Conservation (phyloP, 441 rosid species). For the Pelargonium citronellum region DNA sequence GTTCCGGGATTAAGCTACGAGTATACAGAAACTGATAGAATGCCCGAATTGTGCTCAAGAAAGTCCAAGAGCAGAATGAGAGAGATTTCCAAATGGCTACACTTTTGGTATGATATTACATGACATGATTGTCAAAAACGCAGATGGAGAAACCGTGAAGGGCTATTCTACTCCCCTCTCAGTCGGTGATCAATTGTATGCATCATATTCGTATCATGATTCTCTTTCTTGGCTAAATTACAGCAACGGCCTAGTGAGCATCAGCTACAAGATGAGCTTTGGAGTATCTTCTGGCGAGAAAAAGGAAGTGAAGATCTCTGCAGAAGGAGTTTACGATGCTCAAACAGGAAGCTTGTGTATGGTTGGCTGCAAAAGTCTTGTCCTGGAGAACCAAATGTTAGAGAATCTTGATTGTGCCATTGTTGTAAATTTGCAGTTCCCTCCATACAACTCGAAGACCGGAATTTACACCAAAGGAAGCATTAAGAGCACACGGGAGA, state of each 20-base stretch:
- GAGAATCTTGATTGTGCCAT: background rate
- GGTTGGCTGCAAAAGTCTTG: background rate
- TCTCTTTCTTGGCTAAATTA: background rate
- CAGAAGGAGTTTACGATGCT: background rate
- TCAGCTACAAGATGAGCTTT: background rate
- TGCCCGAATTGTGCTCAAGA: background rate
- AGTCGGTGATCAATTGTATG: background rate
- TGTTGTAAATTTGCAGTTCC: background rate
- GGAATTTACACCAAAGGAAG: background rate
- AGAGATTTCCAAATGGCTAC: background rate
- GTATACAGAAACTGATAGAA: background rate
- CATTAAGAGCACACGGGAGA: background rate
- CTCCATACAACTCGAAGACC: background rate
- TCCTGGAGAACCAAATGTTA: background rate
- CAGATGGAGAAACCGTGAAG: background rate
- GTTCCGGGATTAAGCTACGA: background rate
- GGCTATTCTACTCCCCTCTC: background rate
- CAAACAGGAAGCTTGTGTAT: constrained; percentile 2
- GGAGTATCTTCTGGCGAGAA: background rate
- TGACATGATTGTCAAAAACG: background rate
- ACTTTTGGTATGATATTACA: background rate
- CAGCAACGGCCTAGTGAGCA: background rate
- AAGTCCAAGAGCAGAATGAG: background rate
- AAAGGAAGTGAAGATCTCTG: background rate
- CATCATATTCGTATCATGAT: background rate